These are phyloP conservation scores for Neobulgaria alba DNA, from an alignment of 2,329 filamentous ascomycete species.

Conservation along the genomic window DNA sequence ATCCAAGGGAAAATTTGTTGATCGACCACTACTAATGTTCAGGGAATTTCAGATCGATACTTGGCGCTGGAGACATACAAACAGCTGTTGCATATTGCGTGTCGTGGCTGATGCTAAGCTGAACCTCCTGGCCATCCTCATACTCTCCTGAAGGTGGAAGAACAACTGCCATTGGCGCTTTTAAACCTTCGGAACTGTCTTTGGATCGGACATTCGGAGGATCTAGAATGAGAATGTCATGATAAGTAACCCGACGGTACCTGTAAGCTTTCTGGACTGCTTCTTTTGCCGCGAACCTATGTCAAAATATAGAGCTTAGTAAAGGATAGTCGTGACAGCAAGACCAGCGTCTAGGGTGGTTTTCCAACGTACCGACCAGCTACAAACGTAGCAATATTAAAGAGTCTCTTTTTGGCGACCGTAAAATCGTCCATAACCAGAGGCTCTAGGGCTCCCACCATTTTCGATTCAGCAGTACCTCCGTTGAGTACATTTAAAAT, in stretches of 20 bases:
- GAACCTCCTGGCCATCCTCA: slow-evolving; percentile 45
- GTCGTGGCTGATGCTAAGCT: slow-evolving; percentile 82
- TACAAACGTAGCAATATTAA: slow-evolving; percentile 13
- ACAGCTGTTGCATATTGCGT: slow-evolving; percentile 69
- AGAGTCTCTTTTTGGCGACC: not conserved
- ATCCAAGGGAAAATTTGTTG: too few relatives aligned
- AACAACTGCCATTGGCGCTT: slow-evolving; percentile 18
- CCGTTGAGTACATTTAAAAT: too few relatives aligned
- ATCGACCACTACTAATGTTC: too few relatives aligned
- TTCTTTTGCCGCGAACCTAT: slow-evolving; percentile 56
- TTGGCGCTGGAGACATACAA: too few relatives aligned
- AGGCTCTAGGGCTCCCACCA: too few relatives aligned
- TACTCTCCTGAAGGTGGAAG: slow-evolving; percentile 23
- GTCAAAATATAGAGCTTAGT: not conserved
- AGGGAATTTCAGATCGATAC: too few relatives aligned
- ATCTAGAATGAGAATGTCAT: slow-evolving; percentile 41
- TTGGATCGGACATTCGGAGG: not conserved
- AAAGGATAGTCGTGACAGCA: too few relatives aligned
- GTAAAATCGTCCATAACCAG: too few relatives aligned
- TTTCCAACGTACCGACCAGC: slow-evolving; percentile 23
- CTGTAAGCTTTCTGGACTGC: slow-evolving; percentile 63
- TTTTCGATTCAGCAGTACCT: too few relatives aligned
- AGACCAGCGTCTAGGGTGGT: too few relatives aligned
- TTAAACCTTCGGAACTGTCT: not conserved
- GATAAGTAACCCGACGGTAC: slow-evolving; percentile 34